Conservation (phyloP, 1,284 basidiomycete genomes). For the Papiliotrema terrestris region DNA sequence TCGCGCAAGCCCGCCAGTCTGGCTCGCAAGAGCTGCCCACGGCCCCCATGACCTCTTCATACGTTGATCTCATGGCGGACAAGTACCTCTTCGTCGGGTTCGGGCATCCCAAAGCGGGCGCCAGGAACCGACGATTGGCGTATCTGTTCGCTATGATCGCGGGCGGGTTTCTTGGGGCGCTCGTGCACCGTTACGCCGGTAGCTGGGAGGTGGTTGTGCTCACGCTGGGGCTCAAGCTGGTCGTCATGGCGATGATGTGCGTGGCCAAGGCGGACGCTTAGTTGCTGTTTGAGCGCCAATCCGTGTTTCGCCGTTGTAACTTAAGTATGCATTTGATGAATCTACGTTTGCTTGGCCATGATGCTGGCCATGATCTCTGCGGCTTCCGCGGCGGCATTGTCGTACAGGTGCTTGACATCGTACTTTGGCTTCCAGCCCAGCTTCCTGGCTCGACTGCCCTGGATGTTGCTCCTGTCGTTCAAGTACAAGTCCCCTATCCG, state of each 20-base stretch:
- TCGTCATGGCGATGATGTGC: constrained; percentile 20
- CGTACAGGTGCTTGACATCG: too few species aligned
- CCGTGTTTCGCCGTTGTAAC: too few species aligned
- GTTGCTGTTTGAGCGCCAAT: too few species aligned
- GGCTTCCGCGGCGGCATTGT: too few species aligned
- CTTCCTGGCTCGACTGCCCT: too few species aligned
- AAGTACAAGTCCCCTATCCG: too few species aligned
- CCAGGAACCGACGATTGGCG: constrained; percentile 35
- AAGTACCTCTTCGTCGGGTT: constrained; percentile 33
- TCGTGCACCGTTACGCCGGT: constrained; percentile 31
- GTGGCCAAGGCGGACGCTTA: constrained; percentile 12
- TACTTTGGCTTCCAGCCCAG: too few species aligned
- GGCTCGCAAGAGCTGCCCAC: constrained; percentile 37
- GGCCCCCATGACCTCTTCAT: constrained; percentile 43
- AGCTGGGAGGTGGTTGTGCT: constrained; percentile 39
- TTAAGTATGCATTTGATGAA: too few species aligned
- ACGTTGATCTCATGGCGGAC: constrained; percentile 46
- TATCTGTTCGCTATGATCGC: constrained; percentile 40
- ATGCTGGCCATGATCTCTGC: too few species aligned
- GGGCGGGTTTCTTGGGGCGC: constrained; percentile 40
- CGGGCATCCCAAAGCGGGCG: constrained; percentile 20
- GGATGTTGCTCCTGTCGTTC: too few species aligned
- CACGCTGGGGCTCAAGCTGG: constrained; percentile 29
- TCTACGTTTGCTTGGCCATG: too few species aligned
- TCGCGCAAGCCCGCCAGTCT: constrained; percentile 41